Percentiles rank a stretch among this genome's conserved stretches.
Evolutionary conservation across 2,329 filamentous ascomycete genomes (phyloP).

Genomic region (Scedosporium aurantiacum): DNA sequence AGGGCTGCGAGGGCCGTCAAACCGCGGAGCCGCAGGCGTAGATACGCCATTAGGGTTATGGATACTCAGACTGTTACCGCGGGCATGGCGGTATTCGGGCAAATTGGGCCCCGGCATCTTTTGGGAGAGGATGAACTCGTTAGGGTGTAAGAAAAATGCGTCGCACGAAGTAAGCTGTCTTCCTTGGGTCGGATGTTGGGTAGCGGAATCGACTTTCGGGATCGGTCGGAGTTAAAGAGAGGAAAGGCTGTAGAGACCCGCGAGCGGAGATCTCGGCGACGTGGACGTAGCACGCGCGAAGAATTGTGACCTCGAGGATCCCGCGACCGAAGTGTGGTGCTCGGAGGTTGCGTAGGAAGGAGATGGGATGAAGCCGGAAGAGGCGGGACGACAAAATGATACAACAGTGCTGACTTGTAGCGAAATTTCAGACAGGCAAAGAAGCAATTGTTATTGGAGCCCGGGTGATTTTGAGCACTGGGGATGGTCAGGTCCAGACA

Average conservation of each 20-base stretch:
- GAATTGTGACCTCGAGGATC: neutral
- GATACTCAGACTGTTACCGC: constrained; percentile 47
- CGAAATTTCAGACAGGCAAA: neutral
- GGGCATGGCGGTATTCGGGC: constrained; percentile 45
- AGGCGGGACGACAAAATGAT: neutral
- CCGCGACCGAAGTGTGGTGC: neutral
- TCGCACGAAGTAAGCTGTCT: neutral
- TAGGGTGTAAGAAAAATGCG: neutral
- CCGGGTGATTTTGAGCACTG: neutral
- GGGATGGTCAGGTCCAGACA: neutral
- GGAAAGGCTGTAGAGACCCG: neutral
- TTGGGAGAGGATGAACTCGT: neutral
- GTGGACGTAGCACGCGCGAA: neutral
- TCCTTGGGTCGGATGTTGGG: neutral
- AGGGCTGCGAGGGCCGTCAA: constrained; percentile 52
- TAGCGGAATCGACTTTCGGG: neutral
- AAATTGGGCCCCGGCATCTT: constrained; percentile 21
- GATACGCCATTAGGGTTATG: constrained; percentile 20
- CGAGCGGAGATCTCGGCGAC: neutral
- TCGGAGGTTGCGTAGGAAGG: neutral
- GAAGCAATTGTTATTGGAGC: neutral
- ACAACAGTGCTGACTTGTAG: neutral
- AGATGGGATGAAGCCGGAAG: neutral
- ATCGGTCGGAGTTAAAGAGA: neutral
- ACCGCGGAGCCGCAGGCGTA: constrained; percentile 22